Evolutionary conservation across 2,329 filamentous ascomycete genomes (phyloP), one percentile per base, ranked within the genome.

Genomic region (Fusarium succisae): DNA sequence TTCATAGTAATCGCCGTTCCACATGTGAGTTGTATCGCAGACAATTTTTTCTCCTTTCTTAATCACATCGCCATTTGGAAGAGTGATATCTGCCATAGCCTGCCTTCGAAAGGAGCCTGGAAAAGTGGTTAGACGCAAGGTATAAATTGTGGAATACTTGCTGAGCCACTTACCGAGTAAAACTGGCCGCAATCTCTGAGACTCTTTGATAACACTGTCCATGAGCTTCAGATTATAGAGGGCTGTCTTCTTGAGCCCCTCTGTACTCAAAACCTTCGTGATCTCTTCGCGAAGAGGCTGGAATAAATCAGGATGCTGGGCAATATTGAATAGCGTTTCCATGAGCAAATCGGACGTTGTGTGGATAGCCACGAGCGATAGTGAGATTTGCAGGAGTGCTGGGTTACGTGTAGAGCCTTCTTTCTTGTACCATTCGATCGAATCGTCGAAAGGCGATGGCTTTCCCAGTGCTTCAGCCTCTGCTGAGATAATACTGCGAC

Each of bases 371-470:
- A 87, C 88, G 47, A 88, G 84, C 2, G 83, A 81, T 26, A 81
- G 77, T 4, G 24, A 20, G 3, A 79, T 51, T 38, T 79, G 78
- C 1, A 61, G 54, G 7, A 51, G 43, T 18, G 66, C 72, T 5
- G 70, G 57, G 28, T 79, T 66, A 8, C 72, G 69, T 2, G 66
- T 63, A 13, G 87, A 11, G 8, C 87, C 48, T 83, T 82, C n/a
- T 82, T 81, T 66, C n/a, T 90, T 88, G 63, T 85, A 82, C 89
- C 89, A 91, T 15, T 85, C 88, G 39, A 90, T 80, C 66, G 86
- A 87, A 79, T 90, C 88, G 32, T 15, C 63, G 71, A 45, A 51
- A 8, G 24, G 32, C 1, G 32, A 53, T 3, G 38, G 37, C 11
- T 55, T 39, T 11, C 53, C 53, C 12, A 50, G 20, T 7, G 44